These are phyloP conservation scores for Gastroboletus turbinatus DNA, from an alignment of 1,284 basidiomycete genomes.

Conservation along the genomic window DNA sequence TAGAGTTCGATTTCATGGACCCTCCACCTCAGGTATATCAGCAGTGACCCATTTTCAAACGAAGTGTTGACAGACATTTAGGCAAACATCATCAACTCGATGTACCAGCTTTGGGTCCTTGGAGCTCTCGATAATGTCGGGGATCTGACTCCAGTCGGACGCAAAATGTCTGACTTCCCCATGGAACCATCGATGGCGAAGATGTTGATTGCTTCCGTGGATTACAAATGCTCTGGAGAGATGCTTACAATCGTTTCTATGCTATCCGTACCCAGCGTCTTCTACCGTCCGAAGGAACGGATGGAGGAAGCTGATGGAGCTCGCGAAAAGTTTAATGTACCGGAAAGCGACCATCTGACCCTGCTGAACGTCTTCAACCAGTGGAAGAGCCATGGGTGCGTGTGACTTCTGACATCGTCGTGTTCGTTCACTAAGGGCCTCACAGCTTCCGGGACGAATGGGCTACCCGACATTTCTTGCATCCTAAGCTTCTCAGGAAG, in stretches of 20 bases:
- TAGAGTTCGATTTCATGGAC: slow-evolving; percentile 99
- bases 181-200: slow-evolving; percentile 98
- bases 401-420: slow-evolving; percentile 7
- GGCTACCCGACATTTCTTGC: slow-evolving; percentile 93
- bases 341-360: slow-evolving; percentile 96
- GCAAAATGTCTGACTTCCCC: slow-evolving; percentile 98
- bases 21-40: slow-evolving; percentile 81
- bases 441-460: slow-evolving; percentile 87
- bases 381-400: slow-evolving; percentile 93
- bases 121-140: slow-evolving; percentile 97
- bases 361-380: slow-evolving; percentile 96
- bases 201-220: slow-evolving; percentile 95
- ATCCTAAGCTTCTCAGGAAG: slow-evolving; percentile 94
- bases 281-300: slow-evolving; percentile 93
- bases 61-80: slow-evolving; percentile 39
- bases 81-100: slow-evolving; percentile 94
- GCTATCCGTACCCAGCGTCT: slow-evolving; percentile 96
- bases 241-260: slow-evolving; percentile 99
- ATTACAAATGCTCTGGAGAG: slow-evolving; percentile 90
- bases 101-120: slow-evolving; percentile 99
- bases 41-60: slow-evolving; percentile 44
- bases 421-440: slow-evolving; percentile 2
- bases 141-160: slow-evolving; percentile 89
- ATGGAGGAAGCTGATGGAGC: slow-evolving; percentile 97
- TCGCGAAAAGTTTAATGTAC: slow-evolving; percentile 97